Conservation (phyloP, 768 basidiomycete species). For the Pluteus cervinus region DNA sequence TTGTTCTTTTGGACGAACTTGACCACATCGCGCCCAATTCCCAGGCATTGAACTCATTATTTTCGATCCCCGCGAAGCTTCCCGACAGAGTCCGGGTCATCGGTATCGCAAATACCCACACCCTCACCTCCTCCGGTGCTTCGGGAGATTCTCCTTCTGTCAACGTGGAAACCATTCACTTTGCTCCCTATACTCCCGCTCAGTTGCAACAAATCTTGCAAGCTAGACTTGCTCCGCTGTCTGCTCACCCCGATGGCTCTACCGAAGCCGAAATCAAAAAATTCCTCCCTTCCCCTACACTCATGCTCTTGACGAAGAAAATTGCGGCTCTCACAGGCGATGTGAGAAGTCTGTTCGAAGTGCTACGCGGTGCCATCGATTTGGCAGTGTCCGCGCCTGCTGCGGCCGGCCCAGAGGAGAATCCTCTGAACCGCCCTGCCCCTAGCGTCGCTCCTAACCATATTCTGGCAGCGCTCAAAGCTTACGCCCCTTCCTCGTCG, state of each 20-base stretch:
- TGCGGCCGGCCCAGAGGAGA: constrained; percentile 18
- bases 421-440: constrained; percentile 27
- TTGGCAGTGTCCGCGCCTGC: constrained; percentile 37
- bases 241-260: constrained; percentile 24
- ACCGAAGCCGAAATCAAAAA: constrained; percentile 33
- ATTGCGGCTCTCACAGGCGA: constrained; percentile 80
- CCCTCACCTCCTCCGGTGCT: constrained; percentile 55
- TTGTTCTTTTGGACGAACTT: constrained; percentile 82
- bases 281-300: constrained; percentile 57
- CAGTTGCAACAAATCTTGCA: constrained; percentile 68
- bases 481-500: constrained; percentile 45
- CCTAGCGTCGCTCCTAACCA: constrained; percentile 58
- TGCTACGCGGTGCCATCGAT: constrained; percentile 76
- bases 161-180: constrained; percentile 64
- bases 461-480: constrained; percentile 70
- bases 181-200: constrained; percentile 68
- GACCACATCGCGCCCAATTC: constrained; percentile 70
- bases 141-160: constrained; percentile 28
- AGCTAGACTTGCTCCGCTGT: constrained; percentile 53
- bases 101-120: constrained; percentile 88
- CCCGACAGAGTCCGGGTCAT: constrained; percentile 58
- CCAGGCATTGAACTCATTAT: constrained; percentile 55
- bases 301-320: constrained; percentile 73
- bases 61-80: constrained; percentile 56
- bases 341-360: constrained; percentile 74